phyloP scores from a whole-genome alignment of 768 basidiomycete genomes.

The Daedalea quercina region DNA sequence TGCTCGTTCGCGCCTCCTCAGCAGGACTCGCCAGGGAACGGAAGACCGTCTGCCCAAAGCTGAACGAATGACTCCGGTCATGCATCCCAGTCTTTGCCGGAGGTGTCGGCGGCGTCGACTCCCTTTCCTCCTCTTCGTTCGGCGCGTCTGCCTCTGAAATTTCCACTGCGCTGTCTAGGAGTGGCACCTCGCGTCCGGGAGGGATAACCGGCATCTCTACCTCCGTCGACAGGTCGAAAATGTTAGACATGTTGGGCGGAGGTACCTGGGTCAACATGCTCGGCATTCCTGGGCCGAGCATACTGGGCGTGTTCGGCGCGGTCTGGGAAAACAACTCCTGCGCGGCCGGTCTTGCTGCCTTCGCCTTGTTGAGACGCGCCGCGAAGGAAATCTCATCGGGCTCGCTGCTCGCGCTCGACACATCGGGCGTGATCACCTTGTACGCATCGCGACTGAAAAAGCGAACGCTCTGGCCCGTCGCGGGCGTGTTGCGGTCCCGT shows the following conservation, averaged over 20 bases:
- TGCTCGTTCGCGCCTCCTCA: slow-evolving; percentile 5
- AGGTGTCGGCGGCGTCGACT: slow-evolving; percentile 9
- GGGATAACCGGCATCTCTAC: slow-evolving; percentile 47
- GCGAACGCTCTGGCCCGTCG: slow-evolving; percentile 73
- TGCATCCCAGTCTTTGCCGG: slow-evolving; percentile 11
- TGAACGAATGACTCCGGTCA: slow-evolving; percentile 64
- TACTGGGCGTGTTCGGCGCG: slow-evolving; percentile 16
- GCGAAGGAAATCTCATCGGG: slow-evolving; percentile 22
- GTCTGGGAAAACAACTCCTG: slow-evolving; percentile 41
- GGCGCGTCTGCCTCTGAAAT: slow-evolving; percentile 20
- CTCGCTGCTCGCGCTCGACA: slow-evolving; percentile 37
- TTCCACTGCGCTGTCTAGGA: slow-evolving; percentile 33
- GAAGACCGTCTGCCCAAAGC: slow-evolving; percentile 58
- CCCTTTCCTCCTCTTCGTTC: slow-evolving; percentile 7
- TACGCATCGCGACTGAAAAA: slow-evolving; percentile 70
- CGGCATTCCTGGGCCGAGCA: slow-evolving; percentile 20
- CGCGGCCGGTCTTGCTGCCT: slow-evolving; percentile 33
- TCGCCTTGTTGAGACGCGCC: slow-evolving; percentile 26
- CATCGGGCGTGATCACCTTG: slow-evolving; percentile 59
- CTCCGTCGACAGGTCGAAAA: slow-evolving; percentile 53
- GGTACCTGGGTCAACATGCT: slow-evolving; percentile 34
- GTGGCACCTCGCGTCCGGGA: slow-evolving; percentile 14
- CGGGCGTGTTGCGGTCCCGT: slow-evolving; percentile 63
- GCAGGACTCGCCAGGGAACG: slow-evolving; percentile 34
- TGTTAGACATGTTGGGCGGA: slow-evolving; percentile 39